Percentiles rank a stretch among this genome's conserved stretches.
These are phyloP conservation scores for Yarrowia keelungensis DNA, from an alignment of 805 yeast genomes.

Conservation along the genomic window DNA sequence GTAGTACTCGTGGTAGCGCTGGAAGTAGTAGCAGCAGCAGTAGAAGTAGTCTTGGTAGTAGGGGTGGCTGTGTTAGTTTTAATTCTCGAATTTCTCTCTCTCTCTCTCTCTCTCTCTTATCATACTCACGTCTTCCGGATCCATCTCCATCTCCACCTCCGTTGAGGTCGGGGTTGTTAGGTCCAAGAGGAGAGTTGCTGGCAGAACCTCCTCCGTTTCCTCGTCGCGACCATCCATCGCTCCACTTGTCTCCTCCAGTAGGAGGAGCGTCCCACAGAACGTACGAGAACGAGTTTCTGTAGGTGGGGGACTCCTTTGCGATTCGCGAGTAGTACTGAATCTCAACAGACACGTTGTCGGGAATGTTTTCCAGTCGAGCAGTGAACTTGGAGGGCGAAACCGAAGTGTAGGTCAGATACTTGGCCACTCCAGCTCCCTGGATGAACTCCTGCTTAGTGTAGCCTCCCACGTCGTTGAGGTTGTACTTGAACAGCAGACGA, in stretches of 20 bases:
- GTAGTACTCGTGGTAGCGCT: background rate
- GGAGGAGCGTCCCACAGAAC: background rate
- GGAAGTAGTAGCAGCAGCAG: background rate
- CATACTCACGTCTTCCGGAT: slow-evolving; percentile 3
- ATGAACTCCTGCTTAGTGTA: background rate
- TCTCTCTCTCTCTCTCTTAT: background rate
- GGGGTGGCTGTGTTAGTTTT: slow-evolving; percentile 14
- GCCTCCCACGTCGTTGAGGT: slow-evolving; percentile 4
- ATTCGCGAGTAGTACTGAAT: slow-evolving; percentile 10
- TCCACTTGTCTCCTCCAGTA: background rate
- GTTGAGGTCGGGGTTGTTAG: background rate
- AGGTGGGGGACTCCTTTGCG: background rate
- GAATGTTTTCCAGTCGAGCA: slow-evolving; percentile 9
- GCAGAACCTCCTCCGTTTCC: slow-evolving; percentile 15
- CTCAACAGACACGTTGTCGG: slow-evolving; percentile 17
- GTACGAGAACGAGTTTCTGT: slow-evolving; percentile 8
- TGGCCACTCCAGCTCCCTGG: slow-evolving; percentile 2
- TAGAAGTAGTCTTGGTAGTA: slow-evolving; percentile 2
- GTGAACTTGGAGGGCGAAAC: background rate
- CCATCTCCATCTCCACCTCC: slow-evolving; percentile 32
- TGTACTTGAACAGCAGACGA: background rate
- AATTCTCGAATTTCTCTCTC: background rate
- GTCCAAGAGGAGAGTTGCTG: background rate
- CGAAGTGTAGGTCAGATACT: background rate
- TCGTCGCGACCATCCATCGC: background rate